These are phyloP conservation scores for Fusarium sp. DNA, from an alignment of 2,329 filamentous ascomycete species.

Conservation along the genomic window DNA sequence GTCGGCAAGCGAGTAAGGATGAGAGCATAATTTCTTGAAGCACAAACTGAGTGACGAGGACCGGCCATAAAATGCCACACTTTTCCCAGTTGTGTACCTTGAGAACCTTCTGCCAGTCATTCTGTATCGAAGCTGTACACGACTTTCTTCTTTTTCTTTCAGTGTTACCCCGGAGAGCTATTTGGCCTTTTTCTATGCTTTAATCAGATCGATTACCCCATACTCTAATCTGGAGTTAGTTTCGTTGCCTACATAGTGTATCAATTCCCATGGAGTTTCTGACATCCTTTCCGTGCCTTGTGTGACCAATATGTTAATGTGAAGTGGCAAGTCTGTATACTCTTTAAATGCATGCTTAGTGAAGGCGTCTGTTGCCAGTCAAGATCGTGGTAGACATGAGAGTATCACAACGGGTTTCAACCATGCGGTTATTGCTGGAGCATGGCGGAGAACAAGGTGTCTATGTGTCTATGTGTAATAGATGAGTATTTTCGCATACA, in stretches of 20 bases:
- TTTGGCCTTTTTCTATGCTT: constrained; percentile 58
- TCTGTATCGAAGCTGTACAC: constrained; percentile 44
- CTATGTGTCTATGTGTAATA: neutral
- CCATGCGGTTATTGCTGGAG: neutral
- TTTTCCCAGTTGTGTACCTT: constrained; percentile 24
- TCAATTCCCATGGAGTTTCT: constrained; percentile 47
- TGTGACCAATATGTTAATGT: neutral
- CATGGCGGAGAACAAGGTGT: neutral
- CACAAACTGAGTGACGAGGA: constrained; percentile 5
- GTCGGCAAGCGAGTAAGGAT: constrained; percentile 45
- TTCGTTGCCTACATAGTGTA: constrained; percentile 50
- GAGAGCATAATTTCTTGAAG: constrained; percentile 29
- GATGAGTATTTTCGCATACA: neutral
- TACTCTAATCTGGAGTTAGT: constrained; percentile 53
- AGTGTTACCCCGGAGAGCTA: constrained; percentile 56
- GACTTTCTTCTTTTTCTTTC: constrained; percentile 56
- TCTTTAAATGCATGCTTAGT: neutral
- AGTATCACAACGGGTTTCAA: too few species aligned
- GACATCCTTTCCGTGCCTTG: constrained; percentile 7
- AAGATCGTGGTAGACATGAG: neutral
- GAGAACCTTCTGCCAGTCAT: constrained; percentile 12
- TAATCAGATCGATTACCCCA: constrained; percentile 57
- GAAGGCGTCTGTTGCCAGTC: neutral
- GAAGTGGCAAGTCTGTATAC: neutral
- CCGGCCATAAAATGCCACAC: constrained; percentile 16